Evolutionary conservation across 805 yeast species (phyloP).

Genomic region (Candida sanyiensis): DNA sequence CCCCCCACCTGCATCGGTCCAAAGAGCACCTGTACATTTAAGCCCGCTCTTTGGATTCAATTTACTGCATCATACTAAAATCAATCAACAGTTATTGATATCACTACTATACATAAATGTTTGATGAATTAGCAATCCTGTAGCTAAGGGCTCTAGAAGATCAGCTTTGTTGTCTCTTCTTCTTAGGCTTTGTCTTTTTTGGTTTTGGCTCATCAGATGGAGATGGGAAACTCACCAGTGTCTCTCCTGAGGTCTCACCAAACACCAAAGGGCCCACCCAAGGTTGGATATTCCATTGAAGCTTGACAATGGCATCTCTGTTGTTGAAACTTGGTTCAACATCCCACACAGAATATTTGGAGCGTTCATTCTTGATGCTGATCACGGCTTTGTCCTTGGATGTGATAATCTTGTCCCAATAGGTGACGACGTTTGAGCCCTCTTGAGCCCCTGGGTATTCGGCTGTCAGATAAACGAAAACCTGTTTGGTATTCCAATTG

Average conservation of each 20-base stretch:
- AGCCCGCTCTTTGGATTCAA: no score
- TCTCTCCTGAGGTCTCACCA: conserved; percentile 46
- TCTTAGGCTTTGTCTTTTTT: conserved; percentile 12
- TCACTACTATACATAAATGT: no score
- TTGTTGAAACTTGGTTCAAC: conserved; percentile 51
- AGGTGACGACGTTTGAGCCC: conserved; percentile 61
- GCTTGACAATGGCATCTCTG: conserved; percentile 58
- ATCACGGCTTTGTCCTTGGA: conserved; percentile 53
- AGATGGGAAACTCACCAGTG: conserved; percentile 16
- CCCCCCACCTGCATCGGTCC: no score
- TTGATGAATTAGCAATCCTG: no score
- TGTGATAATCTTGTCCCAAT: conserved; percentile 85
- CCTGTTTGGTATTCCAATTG: conserved; percentile 96
- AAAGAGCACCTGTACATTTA: no score
- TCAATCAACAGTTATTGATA: no score
- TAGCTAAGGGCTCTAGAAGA: no score
- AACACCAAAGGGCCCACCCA: conserved; percentile 72
- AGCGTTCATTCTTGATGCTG: conserved; percentile 43
- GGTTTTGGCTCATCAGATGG: conserved; percentile 12
- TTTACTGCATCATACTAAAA: no score
- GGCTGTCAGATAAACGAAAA: conserved; percentile 87
- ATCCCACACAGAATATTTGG: conserved; percentile 89
- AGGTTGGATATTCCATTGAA: conserved; percentile 94
- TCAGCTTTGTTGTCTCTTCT: no score
- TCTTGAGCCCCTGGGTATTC: conserved; percentile 49